phyloP scores from a whole-genome alignment of 768 basidiomycete species.

The Tricholoma bakamatsutake region DNA sequence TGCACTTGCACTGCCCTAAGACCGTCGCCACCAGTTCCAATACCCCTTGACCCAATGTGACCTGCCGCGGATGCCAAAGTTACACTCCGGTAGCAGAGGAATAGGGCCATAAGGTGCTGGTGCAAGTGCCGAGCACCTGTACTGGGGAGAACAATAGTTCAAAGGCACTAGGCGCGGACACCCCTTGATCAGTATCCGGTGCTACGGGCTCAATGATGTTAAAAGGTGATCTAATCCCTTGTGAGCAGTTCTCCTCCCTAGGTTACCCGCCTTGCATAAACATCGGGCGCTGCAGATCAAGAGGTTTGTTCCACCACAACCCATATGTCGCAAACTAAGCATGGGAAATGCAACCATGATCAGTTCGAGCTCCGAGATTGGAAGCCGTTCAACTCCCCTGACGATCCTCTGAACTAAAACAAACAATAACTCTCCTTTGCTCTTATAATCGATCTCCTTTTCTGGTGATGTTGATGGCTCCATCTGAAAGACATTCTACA shows the following conservation, averaged over 20 bases:
- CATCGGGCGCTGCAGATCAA: neutral
- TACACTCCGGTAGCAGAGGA: too few relatives aligned
- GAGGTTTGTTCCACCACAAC: neutral
- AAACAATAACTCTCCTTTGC: neutral
- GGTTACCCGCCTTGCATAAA: neutral
- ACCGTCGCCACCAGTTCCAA: neutral
- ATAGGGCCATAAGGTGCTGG: too few relatives aligned
- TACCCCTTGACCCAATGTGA: too few relatives aligned
- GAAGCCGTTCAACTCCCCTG: neutral
- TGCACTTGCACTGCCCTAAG: slow-evolving; percentile 18
- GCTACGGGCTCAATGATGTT: too few relatives aligned
- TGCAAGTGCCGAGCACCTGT: too few relatives aligned
- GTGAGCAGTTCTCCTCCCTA: too few relatives aligned
- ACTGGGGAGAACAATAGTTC: too few relatives aligned
- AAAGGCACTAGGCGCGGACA: too few relatives aligned
- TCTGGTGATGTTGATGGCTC: neutral
- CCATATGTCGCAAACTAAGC: neutral
- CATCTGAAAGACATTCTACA: neutral
- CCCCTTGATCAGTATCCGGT: too few relatives aligned
- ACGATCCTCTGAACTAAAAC: neutral
- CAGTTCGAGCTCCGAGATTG: neutral
- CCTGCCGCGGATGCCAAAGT: too few relatives aligned
- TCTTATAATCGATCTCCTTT: neutral
- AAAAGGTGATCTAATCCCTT: too few relatives aligned
- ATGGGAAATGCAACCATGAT: neutral